Evolutionary conservation across 2,329 filamentous ascomycete genomes (phyloP).

Genomic region (Sporothrix curviconia): DNA sequence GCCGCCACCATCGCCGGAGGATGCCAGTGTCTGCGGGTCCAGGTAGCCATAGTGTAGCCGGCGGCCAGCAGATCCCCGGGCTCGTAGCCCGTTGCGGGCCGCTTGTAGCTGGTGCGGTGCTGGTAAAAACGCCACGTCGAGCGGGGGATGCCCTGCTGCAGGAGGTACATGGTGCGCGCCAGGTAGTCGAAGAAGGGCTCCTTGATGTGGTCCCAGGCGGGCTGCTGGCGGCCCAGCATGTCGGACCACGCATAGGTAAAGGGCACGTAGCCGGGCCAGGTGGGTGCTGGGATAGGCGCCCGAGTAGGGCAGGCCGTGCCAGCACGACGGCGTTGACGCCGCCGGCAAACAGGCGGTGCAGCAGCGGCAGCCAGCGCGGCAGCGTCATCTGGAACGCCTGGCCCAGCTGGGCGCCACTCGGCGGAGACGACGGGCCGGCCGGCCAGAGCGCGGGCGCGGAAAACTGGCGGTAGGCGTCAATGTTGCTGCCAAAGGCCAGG

Average conservation of each 20-base stretch:
- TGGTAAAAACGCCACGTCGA: constrained; percentile 1
- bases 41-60: constrained; percentile 1
- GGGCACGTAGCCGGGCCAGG: not conserved
- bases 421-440: not conserved
- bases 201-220: not conserved
- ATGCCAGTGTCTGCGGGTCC: not conserved
- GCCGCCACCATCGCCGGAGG: not conserved
- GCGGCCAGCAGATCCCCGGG: not conserved
- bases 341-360: not conserved
- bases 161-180: not conserved
- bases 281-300: not conserved
- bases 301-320: not conserved
- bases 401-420: not conserved
- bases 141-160: not conserved
- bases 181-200: not conserved
- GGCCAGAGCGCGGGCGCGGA: not conserved
- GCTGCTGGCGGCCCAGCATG: not conserved
- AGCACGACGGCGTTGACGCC: not conserved
- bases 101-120: not conserved
- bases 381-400: not conserved
- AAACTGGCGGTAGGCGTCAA: constrained; percentile 1
- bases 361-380: not conserved
- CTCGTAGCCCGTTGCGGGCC: not conserved
- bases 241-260: constrained; percentile 3
- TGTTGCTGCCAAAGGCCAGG: not conserved